A percentile compares a stretch with the other conserved stretches of the same genome.
These are phyloP conservation scores for Cucurbita moschata DNA, from an alignment of 306 rosid species.

Conservation along the genomic window DNA sequence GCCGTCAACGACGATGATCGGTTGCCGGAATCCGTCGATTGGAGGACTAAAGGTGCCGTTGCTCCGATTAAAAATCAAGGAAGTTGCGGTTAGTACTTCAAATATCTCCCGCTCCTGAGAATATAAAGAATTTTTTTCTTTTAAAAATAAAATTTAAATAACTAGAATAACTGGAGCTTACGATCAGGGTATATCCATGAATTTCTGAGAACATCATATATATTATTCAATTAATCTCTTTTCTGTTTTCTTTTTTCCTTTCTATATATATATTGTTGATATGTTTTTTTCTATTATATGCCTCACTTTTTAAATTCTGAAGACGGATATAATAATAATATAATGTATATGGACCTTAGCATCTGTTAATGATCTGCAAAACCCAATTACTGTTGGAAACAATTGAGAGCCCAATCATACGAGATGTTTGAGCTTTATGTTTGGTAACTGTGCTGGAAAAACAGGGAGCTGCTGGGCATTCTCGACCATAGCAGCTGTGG, in stretches of 20 bases:
- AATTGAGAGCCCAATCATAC: not conserved
- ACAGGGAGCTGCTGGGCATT: conserved; percentile 98
- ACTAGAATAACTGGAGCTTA: no score
- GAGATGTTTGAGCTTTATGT: not conserved
- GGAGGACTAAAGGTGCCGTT: conserved; percentile 68
- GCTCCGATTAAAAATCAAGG: conserved; percentile 71
- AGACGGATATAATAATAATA: not conserved
- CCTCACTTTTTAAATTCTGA: not conserved
- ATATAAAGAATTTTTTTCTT: no score
- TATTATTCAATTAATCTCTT: no score
- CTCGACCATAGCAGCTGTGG: conserved; percentile 73
- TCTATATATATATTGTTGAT: no score
- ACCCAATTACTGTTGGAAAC: not conserved
- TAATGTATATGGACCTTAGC: not conserved
- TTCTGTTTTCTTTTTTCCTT: no score
- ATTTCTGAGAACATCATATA: no score
- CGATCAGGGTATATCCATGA: no score
- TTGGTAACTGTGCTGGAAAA: not conserved
- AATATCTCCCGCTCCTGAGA: no score
- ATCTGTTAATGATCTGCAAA: not conserved
- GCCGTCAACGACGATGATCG: conserved; percentile 18
- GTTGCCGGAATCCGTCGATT: conserved; percentile 58
- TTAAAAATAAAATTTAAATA: no score
- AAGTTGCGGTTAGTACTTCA: conserved; percentile 48
- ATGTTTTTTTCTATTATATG: no score